Percentiles rank a stretch among this genome's conserved stretches.
These are phyloP conservation scores for Mortierella polycephala DNA, from an alignment of 371 early-diverging fungal genomes.

Conservation along the genomic window DNA sequence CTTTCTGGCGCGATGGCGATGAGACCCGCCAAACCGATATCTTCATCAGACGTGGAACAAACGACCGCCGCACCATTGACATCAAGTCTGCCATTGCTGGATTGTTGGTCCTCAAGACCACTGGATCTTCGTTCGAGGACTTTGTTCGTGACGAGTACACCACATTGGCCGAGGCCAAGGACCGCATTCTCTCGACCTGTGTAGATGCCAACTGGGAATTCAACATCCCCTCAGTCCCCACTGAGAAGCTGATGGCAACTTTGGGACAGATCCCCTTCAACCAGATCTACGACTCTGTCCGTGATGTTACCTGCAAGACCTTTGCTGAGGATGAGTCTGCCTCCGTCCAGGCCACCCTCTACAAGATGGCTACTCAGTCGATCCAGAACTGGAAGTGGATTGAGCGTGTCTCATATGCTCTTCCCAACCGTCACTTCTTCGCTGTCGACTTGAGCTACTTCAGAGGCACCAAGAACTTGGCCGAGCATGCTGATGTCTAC, in stretches of 20 bases:
- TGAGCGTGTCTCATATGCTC: slow-evolving; percentile 75
- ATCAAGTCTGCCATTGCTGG: slow-evolving; percentile 73
- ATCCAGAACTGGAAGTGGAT: slow-evolving; percentile 71
- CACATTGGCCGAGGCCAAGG: slow-evolving; percentile 78
- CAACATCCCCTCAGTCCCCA: slow-evolving; percentile 46
- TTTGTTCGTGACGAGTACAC: slow-evolving; percentile 83
- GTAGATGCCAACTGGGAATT: slow-evolving; percentile 80
- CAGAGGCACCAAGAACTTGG: slow-evolving; percentile 76
- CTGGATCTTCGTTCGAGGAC: slow-evolving; percentile 84
- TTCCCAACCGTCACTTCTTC: slow-evolving; percentile 90
- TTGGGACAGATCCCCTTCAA: slow-evolving; percentile 64
- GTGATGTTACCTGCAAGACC: slow-evolving; percentile 70
- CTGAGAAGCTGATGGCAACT: slow-evolving; percentile 34
- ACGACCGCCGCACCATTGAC: slow-evolving; percentile 59
- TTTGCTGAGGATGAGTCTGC: slow-evolving; percentile 81
- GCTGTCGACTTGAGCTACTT: slow-evolving; percentile 80
- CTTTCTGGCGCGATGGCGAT: slow-evolving; percentile 83
- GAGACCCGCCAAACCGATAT: slow-evolving; percentile 75
- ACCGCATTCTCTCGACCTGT: slow-evolving; percentile 85
- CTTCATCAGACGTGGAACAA: slow-evolving; percentile 59
- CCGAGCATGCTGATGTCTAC: slow-evolving; percentile 75
- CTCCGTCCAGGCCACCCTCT: slow-evolving; percentile 80
- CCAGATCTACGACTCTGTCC: slow-evolving; percentile 67
- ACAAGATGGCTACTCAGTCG: slow-evolving; percentile 74
- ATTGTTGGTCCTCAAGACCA: slow-evolving; percentile 79